Evolutionary conservation across 148 eudicot genomes (phyloP).

Genomic region (Gaultheria prostrata): DNA sequence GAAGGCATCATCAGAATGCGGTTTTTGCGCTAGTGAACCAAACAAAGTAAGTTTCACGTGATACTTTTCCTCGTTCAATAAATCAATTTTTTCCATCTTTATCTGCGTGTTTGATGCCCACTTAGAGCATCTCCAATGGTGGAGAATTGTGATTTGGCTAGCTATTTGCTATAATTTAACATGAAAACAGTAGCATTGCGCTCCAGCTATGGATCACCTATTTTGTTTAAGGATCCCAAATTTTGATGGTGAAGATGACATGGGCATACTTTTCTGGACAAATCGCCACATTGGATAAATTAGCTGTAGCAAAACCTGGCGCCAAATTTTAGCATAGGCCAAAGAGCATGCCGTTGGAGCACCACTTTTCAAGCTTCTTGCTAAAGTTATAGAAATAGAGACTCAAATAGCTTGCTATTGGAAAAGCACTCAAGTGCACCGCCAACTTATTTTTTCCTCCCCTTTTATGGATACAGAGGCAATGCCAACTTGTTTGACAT

Average conservation of each 20-base stretch:
- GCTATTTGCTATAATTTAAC: background rate
- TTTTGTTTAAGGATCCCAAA: background rate
- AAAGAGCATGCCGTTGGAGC: background rate
- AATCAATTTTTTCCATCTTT: background rate
- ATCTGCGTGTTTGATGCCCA: background rate
- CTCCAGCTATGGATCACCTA: background rate
- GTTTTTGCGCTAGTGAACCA: conserved; percentile 54
- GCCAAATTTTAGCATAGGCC: background rate
- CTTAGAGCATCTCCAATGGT: background rate
- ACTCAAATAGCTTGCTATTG: background rate
- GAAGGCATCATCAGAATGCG: conserved; percentile 48
- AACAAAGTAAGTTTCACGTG: conserved; percentile 39
- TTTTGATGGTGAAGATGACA: background rate
- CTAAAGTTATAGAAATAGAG: background rate
- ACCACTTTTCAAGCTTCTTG: background rate
- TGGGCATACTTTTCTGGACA: background rate
- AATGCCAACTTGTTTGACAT: background rate
- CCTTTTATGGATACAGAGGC: background rate
- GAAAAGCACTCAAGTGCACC: background rate
- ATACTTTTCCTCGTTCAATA: background rate
- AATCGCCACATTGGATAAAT: background rate
- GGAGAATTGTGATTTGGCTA: conserved; percentile 1
- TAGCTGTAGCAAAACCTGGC: background rate
- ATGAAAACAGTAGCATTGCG: background rate
- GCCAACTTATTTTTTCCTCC: background rate